Evolutionary conservation across 2,329 filamentous ascomycete species (phyloP), one percentile per base, ranked within the genome.

Genomic region (Nemania serpens): DNA sequence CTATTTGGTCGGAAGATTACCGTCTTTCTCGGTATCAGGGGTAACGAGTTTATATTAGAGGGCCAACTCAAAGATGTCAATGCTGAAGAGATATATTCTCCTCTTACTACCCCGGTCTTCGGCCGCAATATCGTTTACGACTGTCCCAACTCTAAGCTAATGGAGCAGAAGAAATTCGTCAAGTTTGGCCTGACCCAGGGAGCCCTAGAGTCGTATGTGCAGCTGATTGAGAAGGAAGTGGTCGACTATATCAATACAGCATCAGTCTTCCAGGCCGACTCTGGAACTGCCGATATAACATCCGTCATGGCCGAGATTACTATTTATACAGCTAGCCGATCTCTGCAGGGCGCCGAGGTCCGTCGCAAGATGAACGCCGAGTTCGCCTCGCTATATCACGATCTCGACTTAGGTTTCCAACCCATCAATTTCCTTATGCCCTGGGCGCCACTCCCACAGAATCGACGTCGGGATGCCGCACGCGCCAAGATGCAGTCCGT

Each of bases 91-190:
- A 80, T 84, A 66, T 85, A 85, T 68, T 73, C 75, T 0, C 77
- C 78, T 5, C 71, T 84, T 43, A 82, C 79, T 5, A 83, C 77
- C 0, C 82, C 82, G 10, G 82, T 84, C 5, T 95, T 95, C 72
- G 91, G 91, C 61, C 86, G 84, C 73, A 87, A 91, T 75, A 89
- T 95, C 45, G 88, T 93, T 50, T 94, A 94, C 75, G 91, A 94
- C 75, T 93, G 90, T 75, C 90, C 91, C 43, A 93, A 93, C 75
- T 80, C 88, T 48, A 93, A 93, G 76, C 82, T 94, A 63, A 93
- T 94, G 90, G 91, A 95, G 77, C 91, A 95, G 78, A 94, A 94
- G 81, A 92, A 91, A 80, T 90, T 90, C 69, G 86, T 90, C 81
- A 90, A 91, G 74, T 86, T 87, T 66, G 87, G 88, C 45, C 82